Evolutionary conservation across 176 grass and related monocot genomes (phyloP), one percentile per base, ranked within the genome.

Genomic region (Musa schizocarpa): DNA sequence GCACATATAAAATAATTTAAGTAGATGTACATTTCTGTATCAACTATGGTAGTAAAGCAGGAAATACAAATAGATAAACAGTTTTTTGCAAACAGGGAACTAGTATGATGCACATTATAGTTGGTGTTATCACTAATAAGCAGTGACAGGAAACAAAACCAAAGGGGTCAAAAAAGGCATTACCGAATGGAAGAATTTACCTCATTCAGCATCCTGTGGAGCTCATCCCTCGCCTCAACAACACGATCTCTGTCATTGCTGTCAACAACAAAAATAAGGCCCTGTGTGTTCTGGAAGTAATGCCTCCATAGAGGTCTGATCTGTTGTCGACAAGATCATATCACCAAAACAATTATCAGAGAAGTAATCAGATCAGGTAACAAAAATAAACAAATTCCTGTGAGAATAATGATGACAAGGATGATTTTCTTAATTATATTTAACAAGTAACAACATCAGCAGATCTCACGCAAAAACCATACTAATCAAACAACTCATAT

Each of bases 171-270:
- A 52, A 70, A 50, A 70, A 51, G 51, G 9, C 1, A 65, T 65
- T 26, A 65, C 23, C 3, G 13, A 26, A 12, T 13, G 23, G 26
- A 26, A 50, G 11, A 70, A 70, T 0, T 70, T 20, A 70, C 68
- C 68, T 70, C 68, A 50, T 70, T 70, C 21, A 70, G 48, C 68
- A 70, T 70, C 25, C 68, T 70, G 68, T 70, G 68, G 20, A 70
- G 48, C 11, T 70, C 68, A 70, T 70, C 68, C 68, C 68, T 70
- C n/a, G 68, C 68, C 17, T 70, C 68, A 70, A 70, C 68, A 50
- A 70, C 68, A n/a, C 68, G 34, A 21, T 70, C 68, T 70, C 68
- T 70, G 68, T 70, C 68, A 70, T 70, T 70, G 48, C 68, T 70
- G n/a, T 70, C 68, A 52, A 70, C 68, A 1, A 70, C 68, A n/a